These are phyloP conservation scores for Oropetium thomaeum DNA, from an alignment of 176 grass and related monocot species.

Conservation along the genomic window DNA sequence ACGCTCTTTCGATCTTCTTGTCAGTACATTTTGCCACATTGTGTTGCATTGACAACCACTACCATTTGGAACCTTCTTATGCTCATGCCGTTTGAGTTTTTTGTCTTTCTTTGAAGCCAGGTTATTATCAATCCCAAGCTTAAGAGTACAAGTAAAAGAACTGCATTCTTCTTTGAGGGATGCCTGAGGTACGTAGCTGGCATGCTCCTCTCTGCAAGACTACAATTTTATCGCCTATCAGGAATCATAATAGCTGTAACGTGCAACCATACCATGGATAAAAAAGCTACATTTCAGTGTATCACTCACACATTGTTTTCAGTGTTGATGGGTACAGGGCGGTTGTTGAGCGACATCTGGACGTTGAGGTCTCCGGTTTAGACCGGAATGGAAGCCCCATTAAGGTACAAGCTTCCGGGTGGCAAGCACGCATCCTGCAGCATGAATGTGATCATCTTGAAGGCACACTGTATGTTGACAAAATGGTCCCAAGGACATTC, in stretches of 20 bases:
- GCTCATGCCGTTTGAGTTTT: slow-evolving; percentile 14
- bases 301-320: slow-evolving; percentile 19
- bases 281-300: neutral
- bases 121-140: slow-evolving; percentile 89
- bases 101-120: slow-evolving; percentile 29
- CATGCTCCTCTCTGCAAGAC: slow-evolving; percentile 13
- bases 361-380: slow-evolving; percentile 87
- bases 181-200: slow-evolving; percentile 67
- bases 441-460: slow-evolving; percentile 97
- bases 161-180: slow-evolving; percentile 81
- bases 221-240: neutral
- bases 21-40: slow-evolving; percentile 36
- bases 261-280: neutral
- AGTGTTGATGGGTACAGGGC: slow-evolving; percentile 95
- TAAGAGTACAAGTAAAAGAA: slow-evolving; percentile 67
- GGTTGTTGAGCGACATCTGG: slow-evolving; percentile 67
- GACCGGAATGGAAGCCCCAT: slow-evolving; percentile 60
- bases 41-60: neutral
- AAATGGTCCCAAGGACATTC: slow-evolving; percentile 87
- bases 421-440: slow-evolving; percentile 91
- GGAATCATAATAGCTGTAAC: neutral
- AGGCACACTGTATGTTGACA: slow-evolving; percentile 87
- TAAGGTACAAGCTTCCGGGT: slow-evolving; percentile 76
- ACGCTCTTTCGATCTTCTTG: slow-evolving; percentile 78
- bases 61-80: slow-evolving; percentile 11